Conservation (phyloP, 148 eudicot genomes). For the Rhododendron ferrugineum region DNA sequence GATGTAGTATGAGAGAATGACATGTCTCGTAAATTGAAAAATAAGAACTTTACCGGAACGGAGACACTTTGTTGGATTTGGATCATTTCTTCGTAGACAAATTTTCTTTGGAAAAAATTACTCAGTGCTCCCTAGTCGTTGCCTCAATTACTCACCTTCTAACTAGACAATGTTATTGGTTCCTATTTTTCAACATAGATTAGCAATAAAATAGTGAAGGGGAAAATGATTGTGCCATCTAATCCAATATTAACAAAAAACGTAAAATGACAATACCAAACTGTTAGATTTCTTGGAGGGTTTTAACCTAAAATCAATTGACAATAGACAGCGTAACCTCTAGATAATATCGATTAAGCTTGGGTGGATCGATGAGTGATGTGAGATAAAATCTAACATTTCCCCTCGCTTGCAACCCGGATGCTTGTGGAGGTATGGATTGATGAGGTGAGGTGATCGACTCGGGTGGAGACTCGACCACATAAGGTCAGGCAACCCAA, state of each 20-base stretch:
- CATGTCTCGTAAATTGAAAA: too few species aligned
- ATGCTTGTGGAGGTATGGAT: too few species aligned
- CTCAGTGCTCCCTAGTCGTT: neutral
- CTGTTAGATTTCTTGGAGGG: neutral
- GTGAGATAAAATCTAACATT: too few species aligned
- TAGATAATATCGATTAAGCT: neutral
- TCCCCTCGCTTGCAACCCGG: too few species aligned
- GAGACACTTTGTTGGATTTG: neutral
- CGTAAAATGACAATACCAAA: too few species aligned
- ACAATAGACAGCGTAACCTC: too few species aligned
- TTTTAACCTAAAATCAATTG: neutral
- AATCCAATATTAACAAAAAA: neutral
- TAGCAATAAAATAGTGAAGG: neutral
- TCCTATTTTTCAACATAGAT: neutral
- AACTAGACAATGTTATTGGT: neutral
- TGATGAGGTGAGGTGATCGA: neutral
- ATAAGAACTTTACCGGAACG: too few species aligned
- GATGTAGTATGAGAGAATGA: too few species aligned
- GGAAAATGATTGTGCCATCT: neutral
- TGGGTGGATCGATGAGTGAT: neutral
- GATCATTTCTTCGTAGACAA: neutral
- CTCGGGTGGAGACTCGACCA: neutral
- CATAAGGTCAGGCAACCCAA: neutral
- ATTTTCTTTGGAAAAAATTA: too few species aligned
- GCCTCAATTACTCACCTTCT: neutral